A percentile compares a stretch with the other conserved stretches of the same genome.
These are phyloP conservation scores for Pichia cactophila DNA, from an alignment of 1,139 yeast species.

Conservation along the genomic window DNA sequence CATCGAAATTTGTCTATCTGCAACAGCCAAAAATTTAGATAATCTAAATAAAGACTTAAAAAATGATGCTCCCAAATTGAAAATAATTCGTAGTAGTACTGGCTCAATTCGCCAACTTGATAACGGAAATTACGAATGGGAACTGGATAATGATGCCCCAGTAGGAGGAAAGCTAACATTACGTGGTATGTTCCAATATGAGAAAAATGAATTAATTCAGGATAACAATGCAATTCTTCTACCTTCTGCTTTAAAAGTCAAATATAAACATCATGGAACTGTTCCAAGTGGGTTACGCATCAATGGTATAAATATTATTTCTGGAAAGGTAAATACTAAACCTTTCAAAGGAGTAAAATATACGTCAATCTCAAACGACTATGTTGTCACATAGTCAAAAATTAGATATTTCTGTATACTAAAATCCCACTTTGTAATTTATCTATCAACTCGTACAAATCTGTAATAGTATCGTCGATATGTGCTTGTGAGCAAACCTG, in stretches of 20 bases:
- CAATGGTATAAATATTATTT: conserved; percentile 54
- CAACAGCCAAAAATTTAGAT: conserved; percentile 11
- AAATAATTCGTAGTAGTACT: conserved; percentile 53
- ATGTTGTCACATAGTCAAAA: conserved; percentile 35
- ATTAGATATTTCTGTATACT: neutral
- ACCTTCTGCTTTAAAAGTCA: conserved; percentile 48
- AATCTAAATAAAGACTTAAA: conserved; percentile 11
- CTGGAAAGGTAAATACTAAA: conserved; percentile 60
- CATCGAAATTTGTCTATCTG: conserved; percentile 38
- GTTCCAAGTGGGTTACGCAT: conserved; percentile 74
- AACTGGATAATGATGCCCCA: conserved; percentile 49
- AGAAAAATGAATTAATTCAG: neutral
- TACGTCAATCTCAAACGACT: conserved; percentile 57
- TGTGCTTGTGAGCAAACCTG: conserved; percentile 19
- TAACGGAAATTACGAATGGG: conserved; percentile 63
- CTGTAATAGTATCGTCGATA: conserved; percentile 31
- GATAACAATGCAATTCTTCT: neutral
- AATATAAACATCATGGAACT: conserved; percentile 58
- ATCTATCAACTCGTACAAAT: conserved; percentile 36
- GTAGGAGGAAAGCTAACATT: conserved; percentile 66
- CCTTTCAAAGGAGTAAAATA: conserved; percentile 94
- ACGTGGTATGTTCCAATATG: conserved; percentile 37
- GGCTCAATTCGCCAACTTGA: conserved; percentile 61
- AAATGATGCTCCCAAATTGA: conserved; percentile 21
- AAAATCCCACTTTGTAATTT: conserved; percentile 30